Evolutionary conservation across 441 rosid genomes (phyloP).

Genomic region (Macaranga tanarius): DNA sequence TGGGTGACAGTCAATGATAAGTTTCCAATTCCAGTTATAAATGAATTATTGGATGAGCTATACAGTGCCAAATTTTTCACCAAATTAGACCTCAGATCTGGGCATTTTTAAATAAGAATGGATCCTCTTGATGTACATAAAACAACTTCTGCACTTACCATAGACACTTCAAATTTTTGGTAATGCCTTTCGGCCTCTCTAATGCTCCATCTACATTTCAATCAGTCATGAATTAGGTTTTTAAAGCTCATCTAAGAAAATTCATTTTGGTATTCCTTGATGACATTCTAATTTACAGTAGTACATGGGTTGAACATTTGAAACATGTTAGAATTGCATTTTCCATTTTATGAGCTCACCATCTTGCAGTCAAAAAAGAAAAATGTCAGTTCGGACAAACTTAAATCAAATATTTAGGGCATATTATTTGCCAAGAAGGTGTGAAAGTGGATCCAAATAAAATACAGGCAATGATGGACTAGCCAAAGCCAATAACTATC

Average conservation of each 20-base stretch:
- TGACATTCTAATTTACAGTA: background rate
- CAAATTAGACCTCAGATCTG: background rate
- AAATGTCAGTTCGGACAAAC: too few species aligned
- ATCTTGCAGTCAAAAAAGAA: too few species aligned
- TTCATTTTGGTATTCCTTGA: background rate
- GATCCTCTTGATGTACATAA: background rate
- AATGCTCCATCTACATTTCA: background rate
- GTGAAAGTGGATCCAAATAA: too few species aligned
- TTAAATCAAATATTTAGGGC: too few species aligned
- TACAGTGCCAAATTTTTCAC: background rate
- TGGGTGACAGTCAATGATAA: background rate
- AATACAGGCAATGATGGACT: background rate
- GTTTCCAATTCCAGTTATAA: background rate
- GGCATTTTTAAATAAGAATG: background rate
- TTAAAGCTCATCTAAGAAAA: background rate
- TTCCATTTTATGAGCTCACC: too few species aligned
- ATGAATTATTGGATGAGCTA: background rate
- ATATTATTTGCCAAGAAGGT: too few species aligned
- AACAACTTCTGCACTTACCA: background rate
- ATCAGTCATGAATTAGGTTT: background rate
- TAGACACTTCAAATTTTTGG: background rate
- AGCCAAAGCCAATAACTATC: too few species aligned
- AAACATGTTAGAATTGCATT: background rate
- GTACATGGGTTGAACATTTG: background rate
- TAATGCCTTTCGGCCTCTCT: slow-evolving; percentile 1